Conservation (phyloP, 345 rosid species). For the Ceriops zippeliana region DNA sequence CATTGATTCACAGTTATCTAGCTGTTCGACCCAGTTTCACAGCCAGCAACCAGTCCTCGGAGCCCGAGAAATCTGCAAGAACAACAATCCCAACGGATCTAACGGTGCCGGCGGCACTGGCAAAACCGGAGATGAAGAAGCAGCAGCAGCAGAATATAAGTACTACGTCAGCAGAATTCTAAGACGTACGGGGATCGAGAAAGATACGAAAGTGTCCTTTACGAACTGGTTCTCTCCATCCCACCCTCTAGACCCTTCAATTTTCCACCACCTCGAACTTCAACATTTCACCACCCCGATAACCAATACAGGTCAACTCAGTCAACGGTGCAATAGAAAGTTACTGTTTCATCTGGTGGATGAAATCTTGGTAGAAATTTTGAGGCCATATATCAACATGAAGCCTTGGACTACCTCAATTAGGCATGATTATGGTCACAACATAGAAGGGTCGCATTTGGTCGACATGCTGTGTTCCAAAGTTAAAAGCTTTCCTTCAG, state of each 20-base stretch:
- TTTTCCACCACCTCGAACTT: conserved; percentile 59
- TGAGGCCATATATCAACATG: conserved; percentile 48
- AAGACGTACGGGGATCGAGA: conserved; percentile 49
- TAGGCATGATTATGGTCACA: background rate
- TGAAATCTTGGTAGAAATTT: conserved; percentile 53
- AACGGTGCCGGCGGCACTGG: conserved; percentile 8
- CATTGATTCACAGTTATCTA: conserved; percentile 44
- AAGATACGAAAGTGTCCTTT: conserved; percentile 45
- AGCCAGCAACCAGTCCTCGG: conserved; percentile 21
- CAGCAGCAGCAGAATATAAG: conserved; percentile 21
- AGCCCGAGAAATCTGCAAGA: conserved; percentile 14
- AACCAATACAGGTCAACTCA: conserved; percentile 17
- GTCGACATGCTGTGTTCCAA: conserved; percentile 30
- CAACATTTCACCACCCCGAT: conserved; percentile 6
- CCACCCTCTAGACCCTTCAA: conserved; percentile 64
- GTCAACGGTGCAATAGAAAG: conserved; percentile 57
- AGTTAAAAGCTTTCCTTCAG: conserved; percentile 39
- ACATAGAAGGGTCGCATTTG: conserved; percentile 39
- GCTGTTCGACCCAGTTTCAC: conserved; percentile 54
- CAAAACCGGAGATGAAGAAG: conserved; percentile 2
- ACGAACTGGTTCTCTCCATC: conserved; percentile 63
- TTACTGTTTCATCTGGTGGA: conserved; percentile 59
- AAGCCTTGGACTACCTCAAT: conserved; percentile 43
- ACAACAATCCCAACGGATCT: conserved; percentile 16
- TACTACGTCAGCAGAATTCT: conserved; percentile 63